Evolutionary conservation across 1,284 basidiomycete genomes (phyloP), one percentile per base, ranked within the genome.

Genomic region (Ustilago hordei): DNA sequence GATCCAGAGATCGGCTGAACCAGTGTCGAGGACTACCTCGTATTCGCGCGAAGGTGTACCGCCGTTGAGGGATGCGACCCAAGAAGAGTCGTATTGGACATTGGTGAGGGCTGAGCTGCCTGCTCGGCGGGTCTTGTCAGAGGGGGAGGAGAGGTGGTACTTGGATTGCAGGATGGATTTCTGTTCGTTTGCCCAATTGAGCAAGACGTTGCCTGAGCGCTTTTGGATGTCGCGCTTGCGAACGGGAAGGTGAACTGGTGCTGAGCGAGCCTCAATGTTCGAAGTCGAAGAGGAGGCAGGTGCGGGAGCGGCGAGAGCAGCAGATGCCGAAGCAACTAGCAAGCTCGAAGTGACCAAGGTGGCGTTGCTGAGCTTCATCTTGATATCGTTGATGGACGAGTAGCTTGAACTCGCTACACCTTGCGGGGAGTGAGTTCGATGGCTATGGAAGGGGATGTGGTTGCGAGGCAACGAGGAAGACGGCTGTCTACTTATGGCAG

Each of bases 11-110:
- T 83, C 81, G 38, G 80, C 54, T 12, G 73, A 76, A 39, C 81
- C 81, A 23, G 81, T 83, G 36, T 83, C 81, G 28, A 83, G 66
- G 11, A 83, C 72, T 12, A 83, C 66, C 19, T 68, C 45, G 62
- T 73, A 75, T 11, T 43, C 4, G 34, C 63, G 41, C 4, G 75
- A 38, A 1, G 75, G 75, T 1, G 78, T 80, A 11, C 81, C 81
- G 12, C 79, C 75, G 2, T 34, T 7, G 45, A 83, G 36, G 19
- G 69, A 19, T n/a, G 81, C 73, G 19, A 72, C 60, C 69, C 76
- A 83, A 36, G 75, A 61, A 17, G 66, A 69, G 58, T 83, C 81
- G 61, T 80, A 69, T 56, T 81, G 60, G 28, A 75, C 69, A 45
- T 81, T 81, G 62, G 60, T 69, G 31, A 83, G 62, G 13, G 64